Percentiles rank a stretch among this genome's conserved stretches.
Evolutionary conservation across 2,329 filamentous ascomycete species (phyloP).

Genomic region (Coniella vitis): DNA sequence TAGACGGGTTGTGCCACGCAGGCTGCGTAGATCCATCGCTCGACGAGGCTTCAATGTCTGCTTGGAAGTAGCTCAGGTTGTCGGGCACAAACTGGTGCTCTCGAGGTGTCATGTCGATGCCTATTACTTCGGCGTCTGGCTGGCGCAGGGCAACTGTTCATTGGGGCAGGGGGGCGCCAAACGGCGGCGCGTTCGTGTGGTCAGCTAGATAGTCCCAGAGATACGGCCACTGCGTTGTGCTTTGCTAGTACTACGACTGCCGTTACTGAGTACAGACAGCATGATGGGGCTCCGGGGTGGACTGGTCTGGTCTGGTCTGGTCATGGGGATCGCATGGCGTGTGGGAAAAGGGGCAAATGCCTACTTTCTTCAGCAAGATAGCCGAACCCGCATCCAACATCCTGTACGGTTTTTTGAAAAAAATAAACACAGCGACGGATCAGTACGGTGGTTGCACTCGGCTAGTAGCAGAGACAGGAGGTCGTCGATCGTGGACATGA

Average conservation of each 20-base stretch:
- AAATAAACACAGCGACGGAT: not conserved
- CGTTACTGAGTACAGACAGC: too few species aligned
- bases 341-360: constrained; percentile 2
- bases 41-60: constrained; percentile 40
- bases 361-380: not conserved
- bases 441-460: too few species aligned
- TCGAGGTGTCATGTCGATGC: constrained; percentile 38
- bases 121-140: constrained; percentile 39
- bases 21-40: not conserved
- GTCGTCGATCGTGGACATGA: too few species aligned
- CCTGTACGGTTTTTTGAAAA: too few species aligned
- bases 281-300: too few species aligned
- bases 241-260: too few species aligned
- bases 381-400: not conserved
- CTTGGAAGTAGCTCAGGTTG: constrained; percentile 49
- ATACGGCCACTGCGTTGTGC: too few species aligned
- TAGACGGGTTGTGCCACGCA: not conserved
- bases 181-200: too few species aligned
- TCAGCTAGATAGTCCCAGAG: too few species aligned
- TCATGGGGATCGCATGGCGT: not conserved
- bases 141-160: constrained; percentile 38
- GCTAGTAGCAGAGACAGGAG: too few species aligned
- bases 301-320: too few species aligned
- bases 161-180: too few species aligned
- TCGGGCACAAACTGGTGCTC: constrained; percentile 43